Evolutionary conservation across 2,329 filamentous ascomycete genomes (phyloP), one percentile per base, ranked within the genome.

Genomic region (Macrophomina tecta): DNA sequence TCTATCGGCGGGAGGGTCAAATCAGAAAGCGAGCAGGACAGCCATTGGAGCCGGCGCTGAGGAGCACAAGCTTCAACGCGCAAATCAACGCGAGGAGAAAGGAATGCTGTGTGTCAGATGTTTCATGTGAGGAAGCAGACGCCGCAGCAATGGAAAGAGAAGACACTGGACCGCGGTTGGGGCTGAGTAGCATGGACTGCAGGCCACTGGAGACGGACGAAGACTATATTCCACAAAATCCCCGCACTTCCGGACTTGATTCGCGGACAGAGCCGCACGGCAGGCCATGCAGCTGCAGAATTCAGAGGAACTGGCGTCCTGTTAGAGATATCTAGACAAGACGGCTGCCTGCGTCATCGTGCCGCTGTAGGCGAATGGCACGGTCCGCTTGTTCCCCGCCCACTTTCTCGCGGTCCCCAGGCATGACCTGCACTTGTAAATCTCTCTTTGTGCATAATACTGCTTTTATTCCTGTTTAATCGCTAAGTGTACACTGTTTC

Each of bases 11-110:
- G 5, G 30, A 61, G 23, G 23, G 14, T 30, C 56, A 61, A 38
- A 62, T 62, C 58, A 40, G 46, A 48, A 34, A 38, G 14, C 16
- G n/a, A 38, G 30, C 38, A n/a, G 28, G 14, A 23, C 55, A 32
- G 7, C 46, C 30, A 38, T 62, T 49, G 58, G 58, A 62, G 28
- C 58, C n/a, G 53, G 38, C 9, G 40, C 14, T 12, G 30, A 18
- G 45, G 16, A 48, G 30, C n/a, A 40, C 34, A 4, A 40, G 34
- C 38, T 7, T 11, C n/a, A 34, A 62, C 34, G 45, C 32, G 58
- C 58, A 62, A 62, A 62, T 62, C 58, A 62, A 16, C 12, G 7
- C 42, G 30, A 30, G 16, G n/a, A 32, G 36, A 28, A 36, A 38
- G 32, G 42, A 14, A 55, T 49, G 18, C 30, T 49, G 58, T 46